These are phyloP conservation scores for Poa pratensis DNA, from an alignment of 176 grass and related monocot genomes.

Conservation along the genomic window DNA sequence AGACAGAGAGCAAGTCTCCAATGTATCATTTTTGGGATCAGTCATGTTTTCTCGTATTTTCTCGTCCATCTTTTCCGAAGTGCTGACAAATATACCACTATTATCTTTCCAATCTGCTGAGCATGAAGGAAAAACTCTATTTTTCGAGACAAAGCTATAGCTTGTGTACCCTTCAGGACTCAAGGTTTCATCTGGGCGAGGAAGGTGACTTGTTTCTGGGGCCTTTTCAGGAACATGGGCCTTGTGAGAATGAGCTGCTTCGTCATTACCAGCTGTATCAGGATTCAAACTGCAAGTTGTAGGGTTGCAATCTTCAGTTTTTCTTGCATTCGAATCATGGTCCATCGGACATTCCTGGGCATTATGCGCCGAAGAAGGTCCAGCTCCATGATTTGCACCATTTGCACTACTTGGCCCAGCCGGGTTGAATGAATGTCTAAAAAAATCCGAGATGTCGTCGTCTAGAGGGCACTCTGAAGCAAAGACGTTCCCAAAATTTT, in stretches of 20 bases:
- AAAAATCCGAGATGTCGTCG: constrained; percentile 30
- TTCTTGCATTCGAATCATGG: constrained; percentile 26
- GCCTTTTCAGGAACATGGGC: constrained; percentile 20
- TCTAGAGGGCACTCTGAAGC: constrained; percentile 13
- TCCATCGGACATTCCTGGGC: constrained; percentile 18
- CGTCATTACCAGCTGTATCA: constrained; percentile 7
- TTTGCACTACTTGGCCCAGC: constrained; percentile 25
- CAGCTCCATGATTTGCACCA: constrained; percentile 20
- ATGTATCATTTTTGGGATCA: too few relatives aligned
- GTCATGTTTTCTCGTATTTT: constrained; percentile 34
- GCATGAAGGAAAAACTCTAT: constrained; percentile 42
- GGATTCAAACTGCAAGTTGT: constrained; percentile 17
- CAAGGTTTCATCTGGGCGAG: constrained; percentile 10
- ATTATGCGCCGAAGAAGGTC: constrained; percentile 42
- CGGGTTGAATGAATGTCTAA: constrained; percentile 3
- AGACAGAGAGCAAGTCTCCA: neutral
- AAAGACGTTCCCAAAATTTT: neutral
- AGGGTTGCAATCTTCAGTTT: constrained; percentile 8
- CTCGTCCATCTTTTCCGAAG: constrained; percentile 53
- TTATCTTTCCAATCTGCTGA: constrained; percentile 35
- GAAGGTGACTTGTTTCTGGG: constrained; percentile 29
- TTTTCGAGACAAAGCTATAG: constrained; percentile 26
- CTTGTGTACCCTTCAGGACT: neutral
- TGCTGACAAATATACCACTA: constrained; percentile 40
- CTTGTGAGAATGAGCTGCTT: neutral